Base-by-base conservation (phyloP, 2,329 filamentous ascomycete species). In the Plectosphaerella sp. region DNA sequence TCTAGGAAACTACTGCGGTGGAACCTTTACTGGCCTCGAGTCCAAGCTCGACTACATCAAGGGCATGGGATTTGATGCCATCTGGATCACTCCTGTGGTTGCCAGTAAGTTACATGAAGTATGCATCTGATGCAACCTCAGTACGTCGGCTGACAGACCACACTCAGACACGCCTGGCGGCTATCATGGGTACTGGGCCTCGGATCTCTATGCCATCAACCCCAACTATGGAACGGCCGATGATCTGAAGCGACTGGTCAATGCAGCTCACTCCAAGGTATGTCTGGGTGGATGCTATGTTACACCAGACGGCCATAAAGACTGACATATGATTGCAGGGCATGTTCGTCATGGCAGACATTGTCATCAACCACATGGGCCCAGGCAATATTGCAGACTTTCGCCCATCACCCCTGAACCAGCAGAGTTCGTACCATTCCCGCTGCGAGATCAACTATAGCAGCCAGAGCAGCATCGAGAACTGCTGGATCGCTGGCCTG, bases 21-120 rank as follows among this genome's bases (percentile, higher is more conserved):
- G 84, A 15, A 82, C 78, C 1, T 87, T 79, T 61, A 65, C 71
- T 49, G 84, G 84, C 7, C 72, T 87, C 28, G 72, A 77, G 57
- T 73, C 78, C 54, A 74, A 80, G 55, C 73, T 86, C 41, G 82
- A 85, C 64, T 86, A 86, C 62, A 85, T 86, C 62, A 72, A 81
- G 60, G 74, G 74, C 47, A 80, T 84, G 76, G 80, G 80, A 22
- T 83, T 83, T 56, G 77, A 77, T 51, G 80, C 80, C 41, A 68
- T 82, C 48, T 78, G 79, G 77, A 82, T 84, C 55, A 82, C 79
- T 2, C 81, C 80, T 0, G 71, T 84, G n/a, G 74, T 80, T 2
- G 60, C 67, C 2, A 74, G 71, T 73, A 60, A 54, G 70, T 63
- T 18, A 16, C 35, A 10, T n/a, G 24, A n/a, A n/a, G 22, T 5